Conservation (phyloP, 306 rosid species). For the Styphnolobium japonicum region DNA sequence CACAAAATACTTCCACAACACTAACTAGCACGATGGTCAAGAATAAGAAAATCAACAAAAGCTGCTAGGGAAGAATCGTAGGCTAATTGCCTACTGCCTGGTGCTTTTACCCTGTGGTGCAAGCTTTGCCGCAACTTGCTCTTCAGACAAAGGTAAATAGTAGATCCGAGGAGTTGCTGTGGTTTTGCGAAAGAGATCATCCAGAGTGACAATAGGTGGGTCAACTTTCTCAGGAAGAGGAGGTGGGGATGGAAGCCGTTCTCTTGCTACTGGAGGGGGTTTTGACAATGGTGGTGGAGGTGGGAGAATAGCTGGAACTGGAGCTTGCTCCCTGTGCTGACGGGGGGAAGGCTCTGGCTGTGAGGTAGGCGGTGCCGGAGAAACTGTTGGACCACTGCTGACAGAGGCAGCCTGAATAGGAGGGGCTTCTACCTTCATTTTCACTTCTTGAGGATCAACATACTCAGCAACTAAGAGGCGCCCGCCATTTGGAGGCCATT, state of each 20-base stretch:
- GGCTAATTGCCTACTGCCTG: conserved; percentile 39
- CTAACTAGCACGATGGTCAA: conserved; percentile 35
- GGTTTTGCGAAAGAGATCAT: conserved; percentile 92
- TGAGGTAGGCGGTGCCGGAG: conserved; percentile 45
- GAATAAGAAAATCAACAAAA: conserved; percentile 12
- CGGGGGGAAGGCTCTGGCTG: conserved; percentile 47
- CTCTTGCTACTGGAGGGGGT: conserved; percentile 55
- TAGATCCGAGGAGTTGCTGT: conserved; percentile 88
- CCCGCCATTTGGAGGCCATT: conserved; percentile 98
- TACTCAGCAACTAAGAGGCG: conserved; percentile 78
- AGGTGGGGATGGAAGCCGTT: conserved; percentile 88
- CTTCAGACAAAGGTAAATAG: conserved; percentile 88
- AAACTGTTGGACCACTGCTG: conserved; percentile 40
- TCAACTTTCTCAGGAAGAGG: conserved; percentile 65
- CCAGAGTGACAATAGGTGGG: conserved; percentile 82
- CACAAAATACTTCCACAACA: conserved; percentile 34
- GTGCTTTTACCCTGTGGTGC: conserved; percentile 49
- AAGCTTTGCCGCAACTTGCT: conserved; percentile 74
- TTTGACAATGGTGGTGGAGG: conserved; percentile 55
- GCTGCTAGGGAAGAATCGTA: conserved; percentile 21
- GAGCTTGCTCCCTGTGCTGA: conserved; percentile 38
- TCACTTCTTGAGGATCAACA: conserved; percentile 90
- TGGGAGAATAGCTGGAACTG: conserved; percentile 39
- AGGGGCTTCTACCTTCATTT: conserved; percentile 61
- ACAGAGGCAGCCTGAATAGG: conserved; percentile 55